phyloP scores from a whole-genome alignment of 2,329 filamentous ascomycete species.

The Neodidymelliopsis sp. region DNA sequence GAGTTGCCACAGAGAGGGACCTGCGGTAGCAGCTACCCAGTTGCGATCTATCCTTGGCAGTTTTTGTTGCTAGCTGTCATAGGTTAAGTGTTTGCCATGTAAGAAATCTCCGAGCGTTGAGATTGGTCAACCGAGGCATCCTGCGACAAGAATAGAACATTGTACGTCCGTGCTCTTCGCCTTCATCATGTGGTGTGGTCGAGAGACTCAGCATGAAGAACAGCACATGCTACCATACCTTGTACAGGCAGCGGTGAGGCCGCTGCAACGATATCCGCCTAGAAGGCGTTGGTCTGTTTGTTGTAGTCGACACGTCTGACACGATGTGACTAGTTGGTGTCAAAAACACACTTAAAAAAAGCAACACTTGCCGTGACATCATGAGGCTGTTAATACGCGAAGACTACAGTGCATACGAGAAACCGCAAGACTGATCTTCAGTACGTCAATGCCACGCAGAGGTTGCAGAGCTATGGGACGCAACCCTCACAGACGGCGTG shows the following conservation, averaged over 20 bases:
- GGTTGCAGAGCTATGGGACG: too few species aligned
- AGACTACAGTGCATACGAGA: too few species aligned
- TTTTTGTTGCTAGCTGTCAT: neutral
- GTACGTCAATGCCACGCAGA: neutral
- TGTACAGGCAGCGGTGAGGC: constrained; percentile 4
- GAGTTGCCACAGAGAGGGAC: constrained; percentile 7
- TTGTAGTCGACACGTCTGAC: too few species aligned
- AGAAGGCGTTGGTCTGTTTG: too few species aligned
- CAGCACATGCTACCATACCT: constrained; percentile 1
- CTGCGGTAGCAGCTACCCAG: neutral
- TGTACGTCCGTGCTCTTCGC: neutral
- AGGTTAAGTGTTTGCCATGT: constrained; percentile 1
- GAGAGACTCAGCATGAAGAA: neutral
- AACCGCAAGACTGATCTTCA: neutral
- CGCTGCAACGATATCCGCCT: neutral
- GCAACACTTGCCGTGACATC: neutral
- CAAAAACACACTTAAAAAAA: too few species aligned
- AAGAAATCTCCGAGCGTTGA: constrained; percentile 1
- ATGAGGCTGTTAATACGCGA: neutral
- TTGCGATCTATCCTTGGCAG: neutral
- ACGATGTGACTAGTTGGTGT: constrained; percentile 3
- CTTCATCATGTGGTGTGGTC: constrained; percentile 2
- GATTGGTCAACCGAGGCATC: constrained; percentile 5
- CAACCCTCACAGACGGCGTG: too few species aligned
- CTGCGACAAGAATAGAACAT: constrained; percentile 16